Conservation (phyloP, 2,329 filamentous ascomycete species). For the Nigrospora osmanthi region DNA sequence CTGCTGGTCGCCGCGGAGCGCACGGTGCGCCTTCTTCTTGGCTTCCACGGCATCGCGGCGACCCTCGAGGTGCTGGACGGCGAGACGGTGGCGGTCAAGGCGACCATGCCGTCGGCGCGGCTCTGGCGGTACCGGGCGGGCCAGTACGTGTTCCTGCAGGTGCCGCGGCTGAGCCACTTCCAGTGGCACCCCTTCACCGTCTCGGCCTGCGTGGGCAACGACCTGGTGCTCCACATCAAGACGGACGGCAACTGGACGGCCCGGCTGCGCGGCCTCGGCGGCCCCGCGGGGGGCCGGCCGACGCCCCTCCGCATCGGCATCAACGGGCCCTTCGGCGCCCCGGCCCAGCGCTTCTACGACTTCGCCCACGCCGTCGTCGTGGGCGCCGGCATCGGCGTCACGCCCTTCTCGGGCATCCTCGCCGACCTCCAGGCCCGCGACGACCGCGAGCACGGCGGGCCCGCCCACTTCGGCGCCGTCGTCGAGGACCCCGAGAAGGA, state of each 20-base stretch:
- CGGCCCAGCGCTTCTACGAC: conserved; percentile 50
- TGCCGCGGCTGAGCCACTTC: conserved; percentile 42
- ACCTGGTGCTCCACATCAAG: conserved; percentile 50
- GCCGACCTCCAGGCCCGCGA: conserved; percentile 41
- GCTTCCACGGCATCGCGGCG: conserved; percentile 40
- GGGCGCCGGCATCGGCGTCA: conserved; percentile 49
- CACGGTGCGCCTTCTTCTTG: conserved; percentile 31
- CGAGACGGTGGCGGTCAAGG: conserved; percentile 42
- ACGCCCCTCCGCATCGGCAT: conserved; percentile 40
- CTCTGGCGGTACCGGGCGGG: conserved; percentile 48
- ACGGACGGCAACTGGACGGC: conserved; percentile 50
- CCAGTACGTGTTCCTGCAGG: conserved; percentile 49
- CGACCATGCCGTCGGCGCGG: conserved; percentile 36
- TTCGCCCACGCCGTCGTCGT: conserved; percentile 49
- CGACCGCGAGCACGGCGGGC: conserved; percentile 11
- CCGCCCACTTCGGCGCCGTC: too few relatives aligned
- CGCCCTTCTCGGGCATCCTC: conserved; percentile 48
- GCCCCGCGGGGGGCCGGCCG: conserved; percentile 21
- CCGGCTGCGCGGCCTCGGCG: conserved; percentile 32
- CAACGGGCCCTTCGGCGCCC: conserved; percentile 50
- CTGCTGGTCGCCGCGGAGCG: conserved; percentile 43
- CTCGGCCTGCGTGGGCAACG: conserved; percentile 42
- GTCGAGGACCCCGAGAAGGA: too few relatives aligned
- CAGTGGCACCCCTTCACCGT: conserved; percentile 56
- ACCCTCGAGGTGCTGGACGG: conserved; percentile 40